Conservation (phyloP, 257 asterid species). For the Plantago major region DNA sequence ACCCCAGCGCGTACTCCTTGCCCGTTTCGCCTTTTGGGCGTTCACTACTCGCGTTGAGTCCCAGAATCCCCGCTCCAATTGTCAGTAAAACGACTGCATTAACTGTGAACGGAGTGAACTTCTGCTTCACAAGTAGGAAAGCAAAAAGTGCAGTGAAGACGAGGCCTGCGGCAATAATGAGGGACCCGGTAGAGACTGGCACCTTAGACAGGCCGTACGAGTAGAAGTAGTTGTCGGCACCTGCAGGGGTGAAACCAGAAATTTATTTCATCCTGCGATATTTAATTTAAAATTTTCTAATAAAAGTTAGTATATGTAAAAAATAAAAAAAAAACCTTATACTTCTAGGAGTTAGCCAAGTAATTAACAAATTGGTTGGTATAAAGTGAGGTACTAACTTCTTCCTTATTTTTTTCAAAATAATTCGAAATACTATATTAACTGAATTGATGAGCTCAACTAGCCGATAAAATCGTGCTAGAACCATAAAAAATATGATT, state of each 20-base stretch:
- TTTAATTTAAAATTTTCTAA: no score
- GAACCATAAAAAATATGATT: no score
- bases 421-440: no score
- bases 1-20: not conserved
- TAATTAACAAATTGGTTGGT: no score
- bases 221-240: not conserved
- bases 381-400: not conserved
- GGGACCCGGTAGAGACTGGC: not conserved
- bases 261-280: no score
- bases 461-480: no score
- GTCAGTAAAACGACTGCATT: not conserved
- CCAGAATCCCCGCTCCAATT: not conserved
- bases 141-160: not conserved
- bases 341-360: no score
- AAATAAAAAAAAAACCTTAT: no score
- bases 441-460: no score
- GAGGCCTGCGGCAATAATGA: not conserved
- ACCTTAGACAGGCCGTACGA: not conserved
- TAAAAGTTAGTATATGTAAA: no score
- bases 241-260: no score
- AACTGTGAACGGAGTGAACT: not conserved
- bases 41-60: not conserved
- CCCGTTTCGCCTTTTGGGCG: not conserved
- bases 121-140: not conserved
- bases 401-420: constrained; percentile 27